Conservation (phyloP, 441 rosid species). For the Pelargonium fulgidum region DNA sequence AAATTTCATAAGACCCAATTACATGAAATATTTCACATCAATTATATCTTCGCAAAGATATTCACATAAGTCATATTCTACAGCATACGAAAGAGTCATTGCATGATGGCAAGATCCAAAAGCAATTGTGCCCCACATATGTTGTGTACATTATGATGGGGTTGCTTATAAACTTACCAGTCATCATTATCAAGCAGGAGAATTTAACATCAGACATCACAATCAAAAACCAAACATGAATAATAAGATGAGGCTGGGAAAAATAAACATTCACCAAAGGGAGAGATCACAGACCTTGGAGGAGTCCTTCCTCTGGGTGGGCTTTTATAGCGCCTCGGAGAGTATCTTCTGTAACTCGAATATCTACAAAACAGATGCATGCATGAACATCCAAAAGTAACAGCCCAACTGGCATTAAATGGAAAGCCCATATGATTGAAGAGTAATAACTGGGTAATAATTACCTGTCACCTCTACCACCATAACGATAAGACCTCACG, state of each 20-base stretch:
- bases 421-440: background rate
- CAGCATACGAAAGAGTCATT: background rate
- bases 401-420: background rate
- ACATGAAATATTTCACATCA: background rate
- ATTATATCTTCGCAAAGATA: background rate
- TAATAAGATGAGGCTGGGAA: background rate
- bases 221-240: background rate
- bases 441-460: background rate
- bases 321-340: constrained; percentile 81
- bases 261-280: background rate
- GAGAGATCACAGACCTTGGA: constrained; percentile 45
- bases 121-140: background rate
- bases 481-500: constrained; percentile 55
- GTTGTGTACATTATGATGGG: background rate
- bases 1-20: too few relatives aligned
- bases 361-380: constrained; percentile 35
- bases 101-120: background rate
- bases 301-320: constrained; percentile 81
- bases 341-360: constrained; percentile 63
- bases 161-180: background rate
- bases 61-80: background rate
- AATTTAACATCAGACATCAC: background rate
- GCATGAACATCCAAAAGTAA: constrained; percentile 12
- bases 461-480: constrained; percentile 67
- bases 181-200: background rate